phyloP scores from a whole-genome alignment of 2,329 filamentous ascomycete species.

The Kalaharituber pfeilii region DNA sequence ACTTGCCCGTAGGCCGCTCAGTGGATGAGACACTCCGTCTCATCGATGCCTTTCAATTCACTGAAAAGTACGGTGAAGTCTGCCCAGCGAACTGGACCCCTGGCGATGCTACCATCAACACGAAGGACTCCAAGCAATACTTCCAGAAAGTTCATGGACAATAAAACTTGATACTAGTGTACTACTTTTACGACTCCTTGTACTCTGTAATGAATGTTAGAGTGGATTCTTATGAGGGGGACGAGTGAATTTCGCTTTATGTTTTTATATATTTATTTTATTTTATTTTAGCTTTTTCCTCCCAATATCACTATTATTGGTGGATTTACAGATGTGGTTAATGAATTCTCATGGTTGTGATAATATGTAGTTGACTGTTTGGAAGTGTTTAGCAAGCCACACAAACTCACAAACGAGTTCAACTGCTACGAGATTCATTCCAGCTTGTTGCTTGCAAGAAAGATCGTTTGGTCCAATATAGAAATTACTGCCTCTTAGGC shows the following conservation, averaged over 20 bases:
- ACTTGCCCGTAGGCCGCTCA: conserved; percentile 45
- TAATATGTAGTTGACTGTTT: background rate
- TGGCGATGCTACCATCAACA: conserved; percentile 34
- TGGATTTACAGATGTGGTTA: background rate
- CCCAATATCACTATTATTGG: background rate
- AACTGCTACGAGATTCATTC: background rate
- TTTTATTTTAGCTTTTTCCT: background rate
- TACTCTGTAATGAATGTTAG: background rate
- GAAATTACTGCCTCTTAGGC: too few relatives aligned
- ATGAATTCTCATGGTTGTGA: background rate
- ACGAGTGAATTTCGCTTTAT: background rate
- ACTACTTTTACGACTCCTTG: too few relatives aligned
- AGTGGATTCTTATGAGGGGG: background rate
- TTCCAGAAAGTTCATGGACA: conserved; percentile 26
- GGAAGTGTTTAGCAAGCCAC: background rate
- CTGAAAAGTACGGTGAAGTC: conserved; percentile 29
- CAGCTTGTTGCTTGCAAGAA: too few relatives aligned
- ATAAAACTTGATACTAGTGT: too few relatives aligned
- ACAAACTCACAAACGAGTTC: background rate
- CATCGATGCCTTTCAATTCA: conserved; percentile 35
- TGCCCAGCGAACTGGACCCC: conserved; percentile 36
- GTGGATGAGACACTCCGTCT: conserved; percentile 46
- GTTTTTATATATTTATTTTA: background rate
- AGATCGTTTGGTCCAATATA: too few relatives aligned
- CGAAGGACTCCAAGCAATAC: conserved; percentile 36